Evolutionary conservation across 805 yeast genomes (phyloP), one percentile per base, ranked within the genome.

Genomic region (Sungouiozyma intestinalis): DNA sequence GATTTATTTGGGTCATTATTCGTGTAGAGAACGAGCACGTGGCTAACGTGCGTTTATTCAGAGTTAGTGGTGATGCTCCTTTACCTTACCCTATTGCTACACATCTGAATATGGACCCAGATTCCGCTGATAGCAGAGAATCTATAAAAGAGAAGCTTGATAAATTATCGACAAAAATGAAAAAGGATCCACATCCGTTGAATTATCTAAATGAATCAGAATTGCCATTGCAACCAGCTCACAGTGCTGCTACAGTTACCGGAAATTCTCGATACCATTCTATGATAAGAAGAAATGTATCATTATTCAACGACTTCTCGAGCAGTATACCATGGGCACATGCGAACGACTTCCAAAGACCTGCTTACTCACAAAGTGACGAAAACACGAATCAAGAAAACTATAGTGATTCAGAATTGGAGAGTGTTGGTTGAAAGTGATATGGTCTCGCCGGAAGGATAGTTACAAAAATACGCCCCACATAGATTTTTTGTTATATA

Each of bases 1-100:
- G 98, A 56, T 82, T 85, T 51, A 66, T 90, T 13, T 92, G 98
- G 98, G 71, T 86, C 6, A 74, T 84, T 39, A 81, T 92, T 67
- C 79, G 98, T 65, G 82, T 92, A 73, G 98, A 92, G 53, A 92
- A 92, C 62, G 97, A 92, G 62, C 98, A 92, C 61, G 81, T 88
- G 38, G 79, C 97, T 0, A 90, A 90, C 57, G 95, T 87, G 9
- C 78, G 77, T 42, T 65, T 86, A 36, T 84, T 80, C 62, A 73
- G 94, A 48, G 97, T 97, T 0, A 80, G 94, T 8, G 76, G 94
- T 44, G 96, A 90, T 46, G 67, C 85, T 8, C 85, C 90, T 2
- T 64, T 90, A 41, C 98, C 98, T 0, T 90, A 86, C 48, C 74
- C 77, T 2, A 37, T 47, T 3, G 16, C 42, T 3, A 27, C 14